Conservation (phyloP, 306 rosid species). For the Casuarina cunninghamiana region DNA sequence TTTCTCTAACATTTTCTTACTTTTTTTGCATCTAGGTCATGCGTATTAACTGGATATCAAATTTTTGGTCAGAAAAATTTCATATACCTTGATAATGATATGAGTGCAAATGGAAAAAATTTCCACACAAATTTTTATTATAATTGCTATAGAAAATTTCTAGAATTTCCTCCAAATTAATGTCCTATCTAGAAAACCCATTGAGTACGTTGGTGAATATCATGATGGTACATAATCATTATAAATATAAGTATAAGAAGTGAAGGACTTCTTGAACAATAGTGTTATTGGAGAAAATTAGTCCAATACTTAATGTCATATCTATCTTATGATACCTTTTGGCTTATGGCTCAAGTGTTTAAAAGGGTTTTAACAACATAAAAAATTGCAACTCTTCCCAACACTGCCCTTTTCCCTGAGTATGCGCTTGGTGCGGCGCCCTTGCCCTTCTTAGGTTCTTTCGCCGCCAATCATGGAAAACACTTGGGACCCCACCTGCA, state of each 20-base stretch:
- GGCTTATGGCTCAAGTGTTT: background rate
- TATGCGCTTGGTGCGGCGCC: too few species aligned
- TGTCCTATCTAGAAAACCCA: background rate
- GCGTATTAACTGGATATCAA: too few species aligned
- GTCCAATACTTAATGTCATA: background rate
- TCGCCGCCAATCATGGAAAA: too few species aligned
- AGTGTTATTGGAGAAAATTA: background rate
- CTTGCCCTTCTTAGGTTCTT: too few species aligned
- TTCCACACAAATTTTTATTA: background rate
- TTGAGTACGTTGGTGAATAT: too few species aligned
- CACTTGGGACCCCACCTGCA: too few species aligned
- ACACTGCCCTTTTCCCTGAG: too few species aligned
- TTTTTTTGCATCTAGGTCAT: too few species aligned
- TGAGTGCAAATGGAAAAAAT: background rate
- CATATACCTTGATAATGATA: background rate
- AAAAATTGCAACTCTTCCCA: too few species aligned
- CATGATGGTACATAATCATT: background rate
- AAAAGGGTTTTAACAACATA: too few species aligned
- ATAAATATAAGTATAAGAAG: background rate
- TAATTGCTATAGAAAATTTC: background rate
- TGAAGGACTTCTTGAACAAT: background rate
- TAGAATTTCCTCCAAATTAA: background rate
- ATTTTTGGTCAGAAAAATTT: background rate
- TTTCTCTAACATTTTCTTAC: too few species aligned
- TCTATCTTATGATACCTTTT: background rate